A percentile compares a stretch with the other conserved stretches of the same genome.
phyloP scores from a whole-genome alignment of 306 rosid species.

The Coriaria nepalensis region DNA sequence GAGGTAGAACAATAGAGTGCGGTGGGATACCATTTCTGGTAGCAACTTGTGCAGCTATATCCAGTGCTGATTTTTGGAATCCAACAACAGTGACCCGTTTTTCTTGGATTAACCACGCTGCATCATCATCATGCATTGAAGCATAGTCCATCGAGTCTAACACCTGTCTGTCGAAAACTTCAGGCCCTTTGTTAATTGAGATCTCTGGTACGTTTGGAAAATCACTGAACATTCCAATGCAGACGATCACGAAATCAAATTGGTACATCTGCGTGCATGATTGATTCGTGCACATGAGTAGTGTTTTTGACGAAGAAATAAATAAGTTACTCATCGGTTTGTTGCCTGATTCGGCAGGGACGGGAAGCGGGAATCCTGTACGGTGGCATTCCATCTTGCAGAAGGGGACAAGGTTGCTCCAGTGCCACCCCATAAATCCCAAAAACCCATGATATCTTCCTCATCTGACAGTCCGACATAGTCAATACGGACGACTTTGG shows the following conservation, averaged over 20 bases:
- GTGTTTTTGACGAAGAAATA: background rate
- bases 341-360: conserved; percentile 1
- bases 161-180: conserved; percentile 35
- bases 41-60: conserved; percentile 16
- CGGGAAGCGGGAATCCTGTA: background rate
- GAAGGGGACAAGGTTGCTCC: conserved; percentile 12
- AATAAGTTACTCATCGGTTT: background rate
- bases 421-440: conserved; percentile 17
- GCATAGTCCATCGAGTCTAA: conserved; percentile 32
- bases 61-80: conserved; percentile 14
- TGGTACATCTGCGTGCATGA: conserved; percentile 2
- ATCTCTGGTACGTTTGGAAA: conserved; percentile 40
- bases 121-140: conserved; percentile 9
- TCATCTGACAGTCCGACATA: conserved; percentile 3
- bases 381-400: conserved; percentile 12
- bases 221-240: conserved; percentile 42
- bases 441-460: background rate
- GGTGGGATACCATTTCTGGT: conserved; percentile 6
- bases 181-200: conserved; percentile 33
- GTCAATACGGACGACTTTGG: conserved; percentile 10
- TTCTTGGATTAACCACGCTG: conserved; percentile 14
- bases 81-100: conserved; percentile 14
- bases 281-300: too few species aligned
- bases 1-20: background rate
- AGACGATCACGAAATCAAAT: conserved; percentile 23